Conservation (phyloP, 148 eudicot species). For the Heliosperma pusillum region DNA sequence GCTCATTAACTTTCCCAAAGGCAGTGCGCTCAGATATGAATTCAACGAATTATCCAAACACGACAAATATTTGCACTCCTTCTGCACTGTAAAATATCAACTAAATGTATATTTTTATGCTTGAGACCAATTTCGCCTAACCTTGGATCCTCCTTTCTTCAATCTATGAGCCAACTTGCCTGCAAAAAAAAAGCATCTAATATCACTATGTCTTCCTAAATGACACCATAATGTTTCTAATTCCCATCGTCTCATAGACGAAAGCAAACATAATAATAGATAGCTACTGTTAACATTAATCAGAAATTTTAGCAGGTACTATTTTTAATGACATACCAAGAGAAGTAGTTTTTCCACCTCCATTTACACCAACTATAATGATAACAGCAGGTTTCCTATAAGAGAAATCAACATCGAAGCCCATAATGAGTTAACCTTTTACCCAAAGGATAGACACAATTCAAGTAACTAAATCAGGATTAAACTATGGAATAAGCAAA, state of each 20-base stretch:
- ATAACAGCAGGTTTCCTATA: slow-evolving; percentile 93
- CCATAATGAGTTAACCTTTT: not conserved
- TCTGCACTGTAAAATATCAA: not conserved
- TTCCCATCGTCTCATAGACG: not conserved
- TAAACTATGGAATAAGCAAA: slow-evolving; percentile 13
- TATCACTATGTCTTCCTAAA: not conserved
- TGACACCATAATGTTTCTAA: not conserved
- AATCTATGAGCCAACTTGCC: slow-evolving; percentile 92
- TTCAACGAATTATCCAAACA: not conserved
- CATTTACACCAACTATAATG: slow-evolving; percentile 97
- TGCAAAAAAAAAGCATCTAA: slow-evolving; percentile 33
- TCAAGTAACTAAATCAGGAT: not conserved
- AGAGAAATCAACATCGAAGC: slow-evolving; percentile 17
- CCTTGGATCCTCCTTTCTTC: slow-evolving; percentile 91
- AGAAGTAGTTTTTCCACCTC: slow-evolving; percentile 98
- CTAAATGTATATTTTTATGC: not conserved
- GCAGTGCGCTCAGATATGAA: not conserved
- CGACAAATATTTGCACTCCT: not conserved
- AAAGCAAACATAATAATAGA: not conserved
- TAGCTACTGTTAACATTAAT: not conserved
- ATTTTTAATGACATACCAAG: slow-evolving; percentile 55
- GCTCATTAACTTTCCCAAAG: not conserved
- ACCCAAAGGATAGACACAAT: not conserved
- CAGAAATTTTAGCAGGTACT: not conserved
- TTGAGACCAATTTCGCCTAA: slow-evolving; percentile 28